Evolutionary conservation across 2,329 filamentous ascomycete genomes (phyloP).

Genomic region (Aureobasidium melanogenum): DNA sequence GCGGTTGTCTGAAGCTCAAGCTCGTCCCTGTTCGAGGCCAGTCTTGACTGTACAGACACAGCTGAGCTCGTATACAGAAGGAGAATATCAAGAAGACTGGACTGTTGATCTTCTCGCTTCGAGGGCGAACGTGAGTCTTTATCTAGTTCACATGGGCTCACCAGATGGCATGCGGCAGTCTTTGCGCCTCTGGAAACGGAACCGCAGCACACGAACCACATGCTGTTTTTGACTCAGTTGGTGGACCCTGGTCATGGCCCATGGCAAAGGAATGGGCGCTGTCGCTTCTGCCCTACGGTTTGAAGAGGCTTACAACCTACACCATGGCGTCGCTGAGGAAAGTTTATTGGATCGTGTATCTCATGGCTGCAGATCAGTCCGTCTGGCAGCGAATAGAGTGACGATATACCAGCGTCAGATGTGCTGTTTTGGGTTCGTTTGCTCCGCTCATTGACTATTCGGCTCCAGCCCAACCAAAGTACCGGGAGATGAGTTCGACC

Average conservation of each 20-base stretch:
- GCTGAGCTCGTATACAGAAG: slow-evolving; percentile 2
- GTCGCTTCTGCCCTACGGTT: slow-evolving; percentile 6
- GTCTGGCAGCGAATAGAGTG: background rate
- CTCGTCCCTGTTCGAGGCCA: slow-evolving; percentile 10
- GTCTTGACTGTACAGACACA: background rate
- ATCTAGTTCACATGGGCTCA: background rate
- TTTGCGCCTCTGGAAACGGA: slow-evolving; percentile 10
- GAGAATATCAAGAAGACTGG: slow-evolving; percentile 1
- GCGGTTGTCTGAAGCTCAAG: slow-evolving; percentile 2
- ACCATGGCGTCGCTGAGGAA: background rate
- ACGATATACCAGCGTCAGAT: slow-evolving; percentile 1
- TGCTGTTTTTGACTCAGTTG: slow-evolving; percentile 8
- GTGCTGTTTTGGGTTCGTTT: background rate
- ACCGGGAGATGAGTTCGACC: background rate
- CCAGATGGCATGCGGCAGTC: background rate
- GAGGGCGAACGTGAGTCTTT: background rate
- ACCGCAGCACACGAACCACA: slow-evolving; percentile 8
- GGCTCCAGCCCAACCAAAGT: background rate
- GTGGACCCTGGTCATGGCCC: slow-evolving; percentile 1
- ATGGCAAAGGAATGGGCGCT: background rate
- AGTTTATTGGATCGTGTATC: background rate
- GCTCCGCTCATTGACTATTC: background rate
- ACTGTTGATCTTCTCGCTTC: background rate
- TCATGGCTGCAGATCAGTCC: background rate
- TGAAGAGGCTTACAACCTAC: background rate